Evolutionary conservation across 2,329 filamentous ascomycete genomes (phyloP), one percentile per base, ranked within the genome.

Genomic region (Zymoseptoria passerinii): DNA sequence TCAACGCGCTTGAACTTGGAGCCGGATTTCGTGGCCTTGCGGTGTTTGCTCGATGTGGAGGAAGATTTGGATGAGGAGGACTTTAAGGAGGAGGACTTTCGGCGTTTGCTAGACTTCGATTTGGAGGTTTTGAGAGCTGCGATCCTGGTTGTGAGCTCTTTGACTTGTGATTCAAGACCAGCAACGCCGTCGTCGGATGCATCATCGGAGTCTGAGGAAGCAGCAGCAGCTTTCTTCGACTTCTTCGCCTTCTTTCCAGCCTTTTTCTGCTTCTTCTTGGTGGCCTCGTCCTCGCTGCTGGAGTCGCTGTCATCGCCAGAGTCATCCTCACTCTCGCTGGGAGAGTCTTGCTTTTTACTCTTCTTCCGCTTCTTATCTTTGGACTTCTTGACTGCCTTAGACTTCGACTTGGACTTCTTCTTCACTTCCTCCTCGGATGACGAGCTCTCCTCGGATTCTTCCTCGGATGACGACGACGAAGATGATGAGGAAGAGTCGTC

Each of bases 1-100:
- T 88, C 85, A 1, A 88, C 83, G 44, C 85, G 79, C 72, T 87
- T 87, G 72, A 80, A 89, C n/a, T 83, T 83, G n/a, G 83, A 74
- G 60, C 82, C 83, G 18, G 60, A 59, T 19, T 51, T 27, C 56
- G 59, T 62, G 50, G 63, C 66, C 23, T 55, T 61, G 8, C 56
- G 53, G 52, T 59, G 58, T 50, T 63, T 64, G 58, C 62, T 63
- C 27, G 57, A 62, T 44, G 57, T 59, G 8, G 59, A 53, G 8
- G 59, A 61, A 16, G 61, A 59, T 51, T 60, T 52, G 10, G 48
- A 19, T 6, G 23, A 28, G 16, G 59, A 54, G 6, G 20, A 52
- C n/a, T 29, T 50, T 50, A 62, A 65, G 20, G 58, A 61, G 52
- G 61, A 66, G 27, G 61, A 65, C 29, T 59, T 59, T 58, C 62